These are phyloP conservation scores for Dictyostelium discoideum DNA, from an alignment of 78 protist species.

Conservation along the genomic window dicty_2.7 NC_007088.5:1742501-1743000, in stretches of 20 bases:
- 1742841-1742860: background rate
- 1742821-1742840: background rate
- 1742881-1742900: background rate
- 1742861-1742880: background rate
- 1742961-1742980: background rate
- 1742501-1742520: slow-evolving; percentile 40
- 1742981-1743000: background rate
- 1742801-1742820: background rate
- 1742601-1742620: background rate
- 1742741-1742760: slow-evolving; percentile 1
- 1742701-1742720: too few relatives aligned
- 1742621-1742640: background rate
- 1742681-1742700: background rate
- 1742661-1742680: background rate
- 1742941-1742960: background rate
- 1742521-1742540: slow-evolving; percentile 55
- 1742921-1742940: background rate
- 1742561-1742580: background rate
- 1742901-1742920: background rate
- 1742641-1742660: background rate
- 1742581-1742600: background rate
- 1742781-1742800: slow-evolving; percentile 45
- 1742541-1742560: background rate
- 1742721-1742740: background rate
- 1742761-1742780: slow-evolving; percentile 16